A percentile compares a stretch with the other conserved stretches of the same genome.
phyloP scores from a whole-genome alignment of 177 flowering plant genomes.

The Telopea speciosissima region DNA sequence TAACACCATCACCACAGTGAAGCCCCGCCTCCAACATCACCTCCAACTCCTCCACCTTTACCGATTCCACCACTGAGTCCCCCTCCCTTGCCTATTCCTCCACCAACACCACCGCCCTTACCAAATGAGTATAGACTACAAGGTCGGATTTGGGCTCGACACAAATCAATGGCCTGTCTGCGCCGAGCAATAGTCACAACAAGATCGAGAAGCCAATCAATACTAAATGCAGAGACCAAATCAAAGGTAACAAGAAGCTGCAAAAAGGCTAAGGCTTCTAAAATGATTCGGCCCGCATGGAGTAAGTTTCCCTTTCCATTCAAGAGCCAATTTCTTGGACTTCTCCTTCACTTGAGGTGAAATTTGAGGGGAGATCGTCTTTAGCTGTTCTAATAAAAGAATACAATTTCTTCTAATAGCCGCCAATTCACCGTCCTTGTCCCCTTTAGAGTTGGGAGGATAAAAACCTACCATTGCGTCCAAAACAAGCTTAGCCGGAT shows the following conservation, averaged over 20 bases:
- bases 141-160: too few relatives aligned
- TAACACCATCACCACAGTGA: too few relatives aligned
- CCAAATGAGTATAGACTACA: too few relatives aligned
- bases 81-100: too few relatives aligned
- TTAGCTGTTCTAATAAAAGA: constrained; percentile 42
- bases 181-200: constrained; percentile 25
- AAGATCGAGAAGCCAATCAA: constrained; percentile 36
- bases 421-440: constrained; percentile 20
- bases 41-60: too few relatives aligned
- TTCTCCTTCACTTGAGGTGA: constrained; percentile 25
- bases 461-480: constrained; percentile 50
- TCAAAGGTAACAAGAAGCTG: constrained; percentile 46
- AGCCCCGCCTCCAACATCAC: too few relatives aligned
- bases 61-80: too few relatives aligned
- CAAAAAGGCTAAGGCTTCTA: constrained; percentile 42
- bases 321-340: constrained; percentile 43
- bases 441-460: constrained; percentile 7
- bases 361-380: constrained; percentile 17
- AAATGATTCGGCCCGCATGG: constrained; percentile 15
- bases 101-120: too few relatives aligned
- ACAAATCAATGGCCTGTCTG: constrained; percentile 33
- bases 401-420: constrained; percentile 32
- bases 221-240: constrained; percentile 29
- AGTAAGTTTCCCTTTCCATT: constrained; percentile 43
- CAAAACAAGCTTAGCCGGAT: constrained; percentile 50